Evolutionary conservation across 768 basidiomycete genomes (phyloP).

Genomic region (Mycena amicta): DNA sequence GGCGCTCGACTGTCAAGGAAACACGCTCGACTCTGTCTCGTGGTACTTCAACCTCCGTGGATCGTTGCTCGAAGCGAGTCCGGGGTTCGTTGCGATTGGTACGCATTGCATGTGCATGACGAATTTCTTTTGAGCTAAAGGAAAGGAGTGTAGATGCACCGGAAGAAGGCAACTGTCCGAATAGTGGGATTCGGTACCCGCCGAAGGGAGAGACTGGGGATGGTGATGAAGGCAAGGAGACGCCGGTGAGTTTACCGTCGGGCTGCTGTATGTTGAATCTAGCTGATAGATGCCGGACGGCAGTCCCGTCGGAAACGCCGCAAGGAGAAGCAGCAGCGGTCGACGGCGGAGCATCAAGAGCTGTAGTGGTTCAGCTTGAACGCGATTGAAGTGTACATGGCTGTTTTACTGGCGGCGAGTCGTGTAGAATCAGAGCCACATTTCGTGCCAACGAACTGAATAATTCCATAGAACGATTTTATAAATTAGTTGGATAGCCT

Average conservation of each 20-base stretch:
- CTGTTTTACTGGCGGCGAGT: not conserved
- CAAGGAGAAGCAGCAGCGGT: not conserved
- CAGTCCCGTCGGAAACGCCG: not conserved
- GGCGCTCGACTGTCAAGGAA: constrained; percentile 44
- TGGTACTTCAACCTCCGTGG: constrained; percentile 62
- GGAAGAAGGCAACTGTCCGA: constrained; percentile 40
- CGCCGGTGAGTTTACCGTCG: constrained; percentile 1
- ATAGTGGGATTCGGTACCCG: constrained; percentile 50
- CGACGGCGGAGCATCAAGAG: too few relatives aligned
- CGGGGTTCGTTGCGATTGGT: constrained; percentile 51
- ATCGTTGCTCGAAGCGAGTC: constrained; percentile 53
- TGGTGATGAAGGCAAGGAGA: not conserved
- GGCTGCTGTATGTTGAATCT: not conserved
- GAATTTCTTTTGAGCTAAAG: not conserved
- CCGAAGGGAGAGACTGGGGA: constrained; percentile 34
- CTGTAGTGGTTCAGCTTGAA: too few relatives aligned
- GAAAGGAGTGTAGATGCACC: constrained; percentile 39
- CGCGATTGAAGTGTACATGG: too few relatives aligned
- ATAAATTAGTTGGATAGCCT: too few relatives aligned
- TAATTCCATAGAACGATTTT: too few relatives aligned
- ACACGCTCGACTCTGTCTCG: constrained; percentile 42
- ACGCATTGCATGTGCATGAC: constrained; percentile 16
- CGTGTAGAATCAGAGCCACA: not conserved
- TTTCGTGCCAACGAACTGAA: too few relatives aligned
- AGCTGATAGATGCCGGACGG: not conserved